Conservation (phyloP, 2,329 filamentous ascomycete genomes). For the Nigrograna mackinnonii region DNA sequence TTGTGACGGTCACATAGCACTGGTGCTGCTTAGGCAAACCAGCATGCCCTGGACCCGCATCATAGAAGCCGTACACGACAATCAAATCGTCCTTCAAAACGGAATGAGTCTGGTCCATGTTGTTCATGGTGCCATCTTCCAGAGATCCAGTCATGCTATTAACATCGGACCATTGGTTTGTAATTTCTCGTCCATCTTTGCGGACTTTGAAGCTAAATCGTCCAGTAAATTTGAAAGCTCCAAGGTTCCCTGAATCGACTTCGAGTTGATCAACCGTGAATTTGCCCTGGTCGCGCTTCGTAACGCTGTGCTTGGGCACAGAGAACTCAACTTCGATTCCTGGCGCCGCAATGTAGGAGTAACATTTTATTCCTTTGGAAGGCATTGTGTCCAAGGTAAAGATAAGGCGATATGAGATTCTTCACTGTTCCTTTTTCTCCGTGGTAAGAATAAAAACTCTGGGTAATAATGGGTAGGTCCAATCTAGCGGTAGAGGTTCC, state of each 20-base stretch:
- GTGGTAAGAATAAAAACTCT: too few species aligned
- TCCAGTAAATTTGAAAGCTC: constrained; percentile 49
- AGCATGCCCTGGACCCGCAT: constrained; percentile 49
- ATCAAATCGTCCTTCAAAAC: constrained; percentile 41
- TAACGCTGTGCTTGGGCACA: constrained; percentile 45
- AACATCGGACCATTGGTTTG: constrained; percentile 50
- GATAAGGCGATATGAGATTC: background rate
- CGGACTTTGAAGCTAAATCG: constrained; percentile 48
- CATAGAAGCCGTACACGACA: constrained; percentile 54
- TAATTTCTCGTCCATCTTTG: constrained; percentile 43
- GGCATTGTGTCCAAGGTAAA: constrained; percentile 24
- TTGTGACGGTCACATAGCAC: constrained; percentile 48
- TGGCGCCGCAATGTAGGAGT: constrained; percentile 38
- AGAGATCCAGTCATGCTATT: constrained; percentile 51
- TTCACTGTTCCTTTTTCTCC: too few species aligned
- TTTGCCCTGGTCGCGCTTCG: constrained; percentile 32
- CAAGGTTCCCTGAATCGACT: constrained; percentile 49
- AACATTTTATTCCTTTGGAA: constrained; percentile 37
- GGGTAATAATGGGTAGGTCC: too few species aligned
- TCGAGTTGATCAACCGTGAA: constrained; percentile 49
- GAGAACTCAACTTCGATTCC: constrained; percentile 49
- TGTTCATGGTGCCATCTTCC: constrained; percentile 43
- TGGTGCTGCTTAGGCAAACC: constrained; percentile 49
- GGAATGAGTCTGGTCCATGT: constrained; percentile 32
- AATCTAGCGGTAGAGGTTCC: background rate